phyloP scores from a whole-genome alignment of 2,329 filamentous ascomycete genomes.

The Nemania diffusa region DNA sequence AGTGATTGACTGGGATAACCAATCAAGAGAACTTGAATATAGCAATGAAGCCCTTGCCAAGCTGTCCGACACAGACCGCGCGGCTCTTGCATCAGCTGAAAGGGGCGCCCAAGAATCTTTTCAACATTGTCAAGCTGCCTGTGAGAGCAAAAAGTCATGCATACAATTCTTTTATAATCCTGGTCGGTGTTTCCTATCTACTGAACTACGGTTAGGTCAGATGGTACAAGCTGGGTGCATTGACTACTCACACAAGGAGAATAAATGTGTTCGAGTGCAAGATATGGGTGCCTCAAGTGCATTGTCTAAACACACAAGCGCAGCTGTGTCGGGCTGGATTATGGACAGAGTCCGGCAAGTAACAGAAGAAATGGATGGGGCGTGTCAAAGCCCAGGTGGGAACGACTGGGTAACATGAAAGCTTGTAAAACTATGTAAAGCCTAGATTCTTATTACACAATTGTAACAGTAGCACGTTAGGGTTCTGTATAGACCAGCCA shows the following conservation, averaged over 20 bases:
- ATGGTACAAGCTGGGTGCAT: slow-evolving; percentile 20
- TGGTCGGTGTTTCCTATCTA: slow-evolving; percentile 25
- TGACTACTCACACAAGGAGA: slow-evolving; percentile 15
- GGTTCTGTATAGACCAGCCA: no score
- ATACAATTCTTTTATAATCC: slow-evolving; percentile 26
- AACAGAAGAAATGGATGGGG: slow-evolving; percentile 21
- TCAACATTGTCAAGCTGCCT: slow-evolving; percentile 25
- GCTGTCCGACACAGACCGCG: background rate
- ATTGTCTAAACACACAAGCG: background rate
- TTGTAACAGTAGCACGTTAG: no score
- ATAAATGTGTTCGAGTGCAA: slow-evolving; percentile 1
- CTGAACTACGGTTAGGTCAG: slow-evolving; percentile 32
- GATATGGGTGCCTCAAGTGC: background rate
- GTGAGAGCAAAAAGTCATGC: slow-evolving; percentile 31
- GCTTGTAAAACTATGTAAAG: no score
- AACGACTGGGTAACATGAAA: slow-evolving; percentile 26
- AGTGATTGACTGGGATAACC: slow-evolving; percentile 27
- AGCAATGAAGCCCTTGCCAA: slow-evolving; percentile 24
- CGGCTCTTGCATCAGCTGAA: slow-evolving; percentile 8
- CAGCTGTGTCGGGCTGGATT: slow-evolving; percentile 12
- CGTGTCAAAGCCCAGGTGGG: slow-evolving; percentile 13
- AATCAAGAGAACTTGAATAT: slow-evolving; percentile 27
- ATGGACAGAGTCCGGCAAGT: slow-evolving; percentile 7
- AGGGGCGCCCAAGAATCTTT: slow-evolving; percentile 24
- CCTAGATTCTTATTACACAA: no score